Conservation (phyloP, 1,284 basidiomycete genomes). For the Ganoderma leucocontextum region DNA sequence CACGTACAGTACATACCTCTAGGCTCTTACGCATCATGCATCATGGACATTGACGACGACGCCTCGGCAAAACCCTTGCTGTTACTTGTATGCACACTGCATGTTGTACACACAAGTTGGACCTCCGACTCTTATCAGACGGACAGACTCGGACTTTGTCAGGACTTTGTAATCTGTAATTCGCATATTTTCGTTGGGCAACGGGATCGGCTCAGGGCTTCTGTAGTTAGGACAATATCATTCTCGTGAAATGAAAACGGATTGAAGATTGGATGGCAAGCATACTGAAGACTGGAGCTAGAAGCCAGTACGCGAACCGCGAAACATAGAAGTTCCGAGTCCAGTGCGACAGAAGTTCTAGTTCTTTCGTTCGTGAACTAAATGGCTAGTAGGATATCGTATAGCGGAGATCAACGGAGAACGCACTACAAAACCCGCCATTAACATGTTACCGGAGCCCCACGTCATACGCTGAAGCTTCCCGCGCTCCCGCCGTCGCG, state of each 20-base stretch:
- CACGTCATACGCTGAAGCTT: neutral
- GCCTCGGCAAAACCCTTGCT: neutral
- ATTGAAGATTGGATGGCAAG: neutral
- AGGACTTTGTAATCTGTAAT: constrained; percentile 5
- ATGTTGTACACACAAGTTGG: neutral
- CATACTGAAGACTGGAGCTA: neutral
- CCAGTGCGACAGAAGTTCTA: neutral
- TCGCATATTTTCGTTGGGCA: neutral
- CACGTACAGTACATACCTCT: constrained; percentile 5
- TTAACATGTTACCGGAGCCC: neutral
- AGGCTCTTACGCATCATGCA: constrained; percentile 2
- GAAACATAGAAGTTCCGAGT: neutral
- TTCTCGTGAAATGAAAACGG: neutral
- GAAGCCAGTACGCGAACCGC: neutral
- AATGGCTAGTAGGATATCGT: neutral
- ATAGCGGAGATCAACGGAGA: too few relatives aligned
- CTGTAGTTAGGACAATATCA: neutral
- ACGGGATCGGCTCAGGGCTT: neutral
- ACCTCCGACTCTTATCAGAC: neutral
- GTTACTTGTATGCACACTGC: neutral
- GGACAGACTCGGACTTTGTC: neutral
- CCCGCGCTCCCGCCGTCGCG: neutral
- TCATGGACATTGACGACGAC: neutral
- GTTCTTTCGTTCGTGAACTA: neutral
- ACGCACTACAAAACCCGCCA: neutral